Conservation (phyloP, 208 protist genomes). For the Blastocrithidia nonstop region DNA sequence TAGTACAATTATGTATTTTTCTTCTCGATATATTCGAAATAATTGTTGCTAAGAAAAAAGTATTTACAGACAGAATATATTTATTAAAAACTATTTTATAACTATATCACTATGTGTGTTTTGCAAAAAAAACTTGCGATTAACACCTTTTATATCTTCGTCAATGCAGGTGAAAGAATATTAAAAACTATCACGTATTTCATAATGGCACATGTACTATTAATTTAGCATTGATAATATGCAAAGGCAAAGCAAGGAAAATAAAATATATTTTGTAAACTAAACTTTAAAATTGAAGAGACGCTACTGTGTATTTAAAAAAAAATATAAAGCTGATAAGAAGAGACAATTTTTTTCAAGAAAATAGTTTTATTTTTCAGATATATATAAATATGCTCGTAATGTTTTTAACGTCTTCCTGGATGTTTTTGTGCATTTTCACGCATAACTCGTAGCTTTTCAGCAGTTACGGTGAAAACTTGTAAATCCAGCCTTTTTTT, state of each 20-base stretch:
- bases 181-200: neutral
- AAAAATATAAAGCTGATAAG: too few relatives aligned
- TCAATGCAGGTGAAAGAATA: constrained; percentile 3
- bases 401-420: too few relatives aligned
- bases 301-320: too few relatives aligned
- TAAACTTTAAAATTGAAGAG: too few relatives aligned
- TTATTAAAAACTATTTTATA: neutral
- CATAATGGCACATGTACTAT: neutral
- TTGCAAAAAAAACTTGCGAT: constrained; percentile 31
- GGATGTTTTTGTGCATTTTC: too few relatives aligned
- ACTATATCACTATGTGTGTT: neutral
- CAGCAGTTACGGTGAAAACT: constrained; percentile 73
- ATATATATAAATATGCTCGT: too few relatives aligned
- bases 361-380: too few relatives aligned
- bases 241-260: too few relatives aligned
- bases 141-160: constrained; percentile 12
- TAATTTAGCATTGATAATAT: too few relatives aligned
- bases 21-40: neutral
- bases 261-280: too few relatives aligned
- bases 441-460: constrained; percentile 51
- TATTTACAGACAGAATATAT: neutral
- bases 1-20: constrained; percentile 9
- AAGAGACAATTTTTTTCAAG: too few relatives aligned
- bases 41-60: neutral
- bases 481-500: constrained; percentile 74